Base-by-base conservation (phyloP, 2,329 filamentous ascomycete genomes). In the Neonectria neomacrospora region DNA sequence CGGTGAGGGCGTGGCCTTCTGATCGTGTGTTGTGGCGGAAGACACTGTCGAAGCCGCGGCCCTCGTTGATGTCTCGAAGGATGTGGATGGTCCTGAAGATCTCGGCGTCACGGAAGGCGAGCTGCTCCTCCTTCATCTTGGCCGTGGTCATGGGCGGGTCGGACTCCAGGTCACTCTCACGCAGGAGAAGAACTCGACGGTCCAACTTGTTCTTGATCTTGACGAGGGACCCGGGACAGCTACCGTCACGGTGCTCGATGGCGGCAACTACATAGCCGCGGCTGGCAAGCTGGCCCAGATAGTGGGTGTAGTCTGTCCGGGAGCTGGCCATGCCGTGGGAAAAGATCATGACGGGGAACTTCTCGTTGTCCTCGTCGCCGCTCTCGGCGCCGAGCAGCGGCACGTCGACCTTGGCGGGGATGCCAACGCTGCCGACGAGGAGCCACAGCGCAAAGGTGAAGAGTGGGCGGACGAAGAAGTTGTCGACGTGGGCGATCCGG, bases 161-260 rank as follows among this genome's bases (percentile, higher is more conserved):
- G 5, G 75, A 73, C 1, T 71, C 10, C 1, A 80, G 72, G 51
- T 83, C 79, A 2, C 70, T 66, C 5, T 76, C 69, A 32, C 73
- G 72, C 60, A 83, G 79, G 37, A 79, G 74, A 1, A 82, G 62
- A 3, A 76, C 71, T 1, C 66, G 67, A 22, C 71, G 69, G 61
- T 80, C 74, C 11, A 67, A 61, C 51, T 74, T 57, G 48, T 72
- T 74, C 10, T 75, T 67, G 58, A 70, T 68, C 66, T 69, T 76
- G 58, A 85, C 74, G 37, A 80, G 57, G 2, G 80, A 79, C 0
- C 82, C 83, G 0, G 84, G 83, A 12, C 79, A 80, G 59, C 82
- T 84, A 8, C 84, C 84, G 60, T 86, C 84, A 42, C 84, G 80
- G 68, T 86, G 84, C 69, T 86, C 84, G 11, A 86, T 63, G 34